Percentiles rank a stretch among this genome's conserved stretches.
phyloP scores from a whole-genome alignment of 192 early-diverging fungal species.

The Rhizophagus prolifer region DNA sequence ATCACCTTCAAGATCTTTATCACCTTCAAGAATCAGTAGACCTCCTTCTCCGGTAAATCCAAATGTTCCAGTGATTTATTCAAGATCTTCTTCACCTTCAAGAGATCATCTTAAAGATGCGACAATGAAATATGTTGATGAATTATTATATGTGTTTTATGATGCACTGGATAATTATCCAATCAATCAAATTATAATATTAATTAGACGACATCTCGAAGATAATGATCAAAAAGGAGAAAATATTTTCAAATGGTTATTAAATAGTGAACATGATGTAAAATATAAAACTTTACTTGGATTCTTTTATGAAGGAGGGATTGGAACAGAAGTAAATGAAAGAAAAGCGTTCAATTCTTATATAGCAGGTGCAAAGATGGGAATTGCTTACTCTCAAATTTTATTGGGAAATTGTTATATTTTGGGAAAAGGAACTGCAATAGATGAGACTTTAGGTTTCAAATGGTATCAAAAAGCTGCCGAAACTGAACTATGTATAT shows the following conservation, averaged over 20 bases:
- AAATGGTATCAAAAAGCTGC: constrained; percentile 1
- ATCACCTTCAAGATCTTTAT: background rate
- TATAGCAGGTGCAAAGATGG: background rate
- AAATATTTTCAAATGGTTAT: background rate
- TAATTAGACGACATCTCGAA: background rate
- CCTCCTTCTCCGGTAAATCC: background rate
- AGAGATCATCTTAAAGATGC: constrained; percentile 3
- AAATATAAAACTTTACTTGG: constrained; percentile 1
- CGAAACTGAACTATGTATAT: background rate
- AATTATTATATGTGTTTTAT: background rate
- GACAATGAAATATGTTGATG: background rate
- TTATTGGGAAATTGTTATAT: constrained; percentile 7
- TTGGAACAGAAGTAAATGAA: constrained; percentile 4
- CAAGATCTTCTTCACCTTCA: constrained; percentile 2
- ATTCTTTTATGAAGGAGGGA: constrained; percentile 1
- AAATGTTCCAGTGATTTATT: background rate
- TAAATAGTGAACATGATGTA: background rate
- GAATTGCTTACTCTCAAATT: background rate
- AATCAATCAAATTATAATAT: background rate
- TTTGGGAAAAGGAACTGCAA: background rate
- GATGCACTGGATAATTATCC: background rate
- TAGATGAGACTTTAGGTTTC: background rate
- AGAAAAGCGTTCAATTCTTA: constrained; percentile 16
- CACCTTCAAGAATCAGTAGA: background rate
- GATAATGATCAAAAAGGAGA: background rate